A percentile compares a stretch with the other conserved stretches of the same genome.
phyloP scores from a whole-genome alignment of 2,329 filamentous ascomycete species.

The Pseudogymnoascus verrucosus region DNA sequence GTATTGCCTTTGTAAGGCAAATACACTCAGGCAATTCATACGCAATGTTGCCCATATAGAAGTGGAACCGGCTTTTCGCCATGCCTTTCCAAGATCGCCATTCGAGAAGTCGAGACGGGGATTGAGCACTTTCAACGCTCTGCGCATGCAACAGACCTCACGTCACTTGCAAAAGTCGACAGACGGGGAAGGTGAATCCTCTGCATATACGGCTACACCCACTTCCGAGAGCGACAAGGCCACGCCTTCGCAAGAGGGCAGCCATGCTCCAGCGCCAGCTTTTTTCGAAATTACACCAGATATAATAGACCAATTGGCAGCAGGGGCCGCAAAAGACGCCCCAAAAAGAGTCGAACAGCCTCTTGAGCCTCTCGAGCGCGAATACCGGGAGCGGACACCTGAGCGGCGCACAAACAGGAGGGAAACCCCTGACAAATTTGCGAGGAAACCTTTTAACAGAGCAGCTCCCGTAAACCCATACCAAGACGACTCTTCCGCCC shows the following conservation, averaged over 20 bases:
- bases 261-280: not conserved
- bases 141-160: not conserved
- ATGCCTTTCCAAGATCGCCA: slow-evolving; percentile 4
- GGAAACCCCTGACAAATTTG: not conserved
- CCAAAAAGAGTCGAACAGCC: not conserved
- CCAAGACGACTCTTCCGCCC: not conserved
- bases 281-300: slow-evolving; percentile 2
- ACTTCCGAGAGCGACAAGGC: not conserved
- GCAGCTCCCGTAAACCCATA: not conserved
- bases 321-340: not conserved
- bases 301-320: slow-evolving; percentile 5
- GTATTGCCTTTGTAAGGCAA: slow-evolving; percentile 23
- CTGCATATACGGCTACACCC: not conserved
- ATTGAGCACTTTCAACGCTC: not conserved
- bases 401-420: not conserved
- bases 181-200: not conserved
- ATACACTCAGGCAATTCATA: slow-evolving; percentile 24
- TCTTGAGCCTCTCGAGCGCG: not conserved
- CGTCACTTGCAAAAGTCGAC: not conserved
- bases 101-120: slow-evolving; percentile 7
- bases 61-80: slow-evolving; percentile 12
- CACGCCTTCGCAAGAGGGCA: not conserved
- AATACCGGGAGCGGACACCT: not conserved
- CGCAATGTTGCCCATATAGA: slow-evolving; percentile 25
- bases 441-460: not conserved